These are phyloP conservation scores for Trichocladium antarcticum DNA, from an alignment of 495 filamentous ascomycete genomes.

Conservation along the genomic window DNA sequence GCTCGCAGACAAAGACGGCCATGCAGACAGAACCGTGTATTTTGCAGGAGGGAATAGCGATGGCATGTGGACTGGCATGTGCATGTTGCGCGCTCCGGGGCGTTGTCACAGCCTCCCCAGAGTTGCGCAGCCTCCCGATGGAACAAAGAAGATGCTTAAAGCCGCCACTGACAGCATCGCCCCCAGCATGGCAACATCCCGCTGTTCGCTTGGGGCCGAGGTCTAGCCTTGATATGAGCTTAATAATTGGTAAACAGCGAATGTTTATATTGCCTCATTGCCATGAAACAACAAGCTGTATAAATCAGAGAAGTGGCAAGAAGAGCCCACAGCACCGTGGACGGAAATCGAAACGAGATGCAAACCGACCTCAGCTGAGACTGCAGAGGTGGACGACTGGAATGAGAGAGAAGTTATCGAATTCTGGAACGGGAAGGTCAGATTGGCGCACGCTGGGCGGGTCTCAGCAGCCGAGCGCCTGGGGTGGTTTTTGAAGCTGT, in stretches of 20 bases:
- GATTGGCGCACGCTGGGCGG: neutral
- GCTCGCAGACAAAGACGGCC: slow-evolving; percentile 15
- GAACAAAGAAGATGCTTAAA: slow-evolving; percentile 10
- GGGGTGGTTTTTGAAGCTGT: neutral
- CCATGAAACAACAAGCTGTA: too few species aligned
- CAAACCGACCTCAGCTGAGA: too few species aligned
- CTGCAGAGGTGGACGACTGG: slow-evolving; percentile 2
- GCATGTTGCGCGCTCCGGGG: slow-evolving; percentile 5
- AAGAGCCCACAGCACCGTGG: too few species aligned
- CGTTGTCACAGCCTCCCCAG: neutral
- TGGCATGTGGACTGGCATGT: neutral
- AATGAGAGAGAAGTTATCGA: neutral
- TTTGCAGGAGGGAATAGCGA: neutral
- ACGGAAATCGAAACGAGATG: too few species aligned
- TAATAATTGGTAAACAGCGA: too few species aligned
- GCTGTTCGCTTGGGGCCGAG: neutral
- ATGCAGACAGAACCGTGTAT: neutral
- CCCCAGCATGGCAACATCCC: neutral
- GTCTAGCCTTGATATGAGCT: neutral
- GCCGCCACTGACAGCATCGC: slow-evolving; percentile 10
- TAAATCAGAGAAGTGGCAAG: too few species aligned
- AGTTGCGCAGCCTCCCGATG: neutral
- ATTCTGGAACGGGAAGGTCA: neutral
- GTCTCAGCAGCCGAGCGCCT: slow-evolving; percentile 10
- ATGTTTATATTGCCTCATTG: too few species aligned